Evolutionary conservation across 495 filamentous ascomycete genomes (phyloP).

Genomic region (Xylaria curta): DNA sequence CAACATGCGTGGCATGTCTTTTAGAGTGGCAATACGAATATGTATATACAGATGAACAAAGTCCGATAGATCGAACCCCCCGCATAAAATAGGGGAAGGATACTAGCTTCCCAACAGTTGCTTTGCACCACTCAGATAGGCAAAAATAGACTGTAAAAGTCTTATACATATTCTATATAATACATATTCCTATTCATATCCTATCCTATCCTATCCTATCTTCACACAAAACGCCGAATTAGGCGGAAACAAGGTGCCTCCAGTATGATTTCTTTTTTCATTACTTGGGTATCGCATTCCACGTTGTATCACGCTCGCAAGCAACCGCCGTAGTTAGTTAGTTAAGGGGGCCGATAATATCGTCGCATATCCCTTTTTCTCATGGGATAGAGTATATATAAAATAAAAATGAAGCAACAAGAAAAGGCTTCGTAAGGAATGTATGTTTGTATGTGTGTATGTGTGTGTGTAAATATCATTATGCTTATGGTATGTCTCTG

Average conservation of each 20-base stretch:
- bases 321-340: not conserved
- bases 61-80: not conserved
- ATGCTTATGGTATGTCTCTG: not conserved
- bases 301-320: slow-evolving; percentile 16
- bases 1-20: not conserved
- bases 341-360: not conserved
- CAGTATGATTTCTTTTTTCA: slow-evolving; percentile 1
- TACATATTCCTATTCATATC: slow-evolving; percentile 13
- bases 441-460: not conserved
- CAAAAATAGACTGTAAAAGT: not conserved
- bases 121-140: not conserved
- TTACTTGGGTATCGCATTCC: slow-evolving; percentile 24
- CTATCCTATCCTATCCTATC: slow-evolving; percentile 7
- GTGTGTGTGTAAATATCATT: not conserved
- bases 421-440: slow-evolving; percentile 14
- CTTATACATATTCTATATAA: slow-evolving; percentile 14
- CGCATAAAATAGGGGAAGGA: not conserved
- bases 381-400: slow-evolving; percentile 6
- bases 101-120: not conserved
- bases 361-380: not conserved
- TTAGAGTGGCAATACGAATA: not conserved
- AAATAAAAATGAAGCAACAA: slow-evolving; percentile 2
- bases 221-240: slow-evolving; percentile 17
- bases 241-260: not conserved
- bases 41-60: not conserved